A percentile compares a stretch with the other conserved stretches of the same genome.
Conservation (phyloP, 768 basidiomycete species). For the Lactarius deliciosus region DNA sequence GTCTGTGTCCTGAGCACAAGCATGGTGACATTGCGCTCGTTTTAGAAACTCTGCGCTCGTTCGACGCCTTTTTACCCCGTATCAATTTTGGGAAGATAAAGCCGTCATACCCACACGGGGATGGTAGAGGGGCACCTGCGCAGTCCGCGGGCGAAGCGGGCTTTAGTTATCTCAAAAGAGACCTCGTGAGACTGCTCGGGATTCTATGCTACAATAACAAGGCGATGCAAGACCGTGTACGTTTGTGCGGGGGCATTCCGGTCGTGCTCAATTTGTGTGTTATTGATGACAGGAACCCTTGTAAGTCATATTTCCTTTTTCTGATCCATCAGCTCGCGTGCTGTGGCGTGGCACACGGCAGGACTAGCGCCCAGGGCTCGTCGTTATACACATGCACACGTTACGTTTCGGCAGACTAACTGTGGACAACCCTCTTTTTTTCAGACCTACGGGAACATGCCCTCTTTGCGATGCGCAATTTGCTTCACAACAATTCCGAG, state of each 20-base stretch:
- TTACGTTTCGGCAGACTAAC: slow-evolving; percentile 10
- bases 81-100: slow-evolving; percentile 77
- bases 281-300: slow-evolving; percentile 88
- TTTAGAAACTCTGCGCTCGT: slow-evolving; percentile 67
- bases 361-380: not conserved
- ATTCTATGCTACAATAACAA: slow-evolving; percentile 64
- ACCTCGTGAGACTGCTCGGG: slow-evolving; percentile 86
- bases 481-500: slow-evolving; percentile 71
- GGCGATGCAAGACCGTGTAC: slow-evolving; percentile 70
- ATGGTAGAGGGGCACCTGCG: slow-evolving; percentile 7
- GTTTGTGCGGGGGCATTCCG: slow-evolving; percentile 70
- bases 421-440: slow-evolving; percentile 21
- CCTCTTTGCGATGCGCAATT: slow-evolving; percentile 76
- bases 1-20: not conserved
- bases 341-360: not conserved
- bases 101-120: slow-evolving; percentile 18
- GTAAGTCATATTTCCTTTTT: slow-evolving; percentile 49
- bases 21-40: not conserved
- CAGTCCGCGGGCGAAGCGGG: slow-evolving; percentile 45
- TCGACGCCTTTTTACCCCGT: slow-evolving; percentile 81
- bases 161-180: slow-evolving; percentile 83
- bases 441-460: slow-evolving; percentile 91
- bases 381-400: not conserved
- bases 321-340: not conserved
- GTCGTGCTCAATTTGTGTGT: slow-evolving; percentile 88